Evolutionary conservation across 495 filamentous ascomycete species (phyloP).

Genomic region (Xylaria acuta): DNA sequence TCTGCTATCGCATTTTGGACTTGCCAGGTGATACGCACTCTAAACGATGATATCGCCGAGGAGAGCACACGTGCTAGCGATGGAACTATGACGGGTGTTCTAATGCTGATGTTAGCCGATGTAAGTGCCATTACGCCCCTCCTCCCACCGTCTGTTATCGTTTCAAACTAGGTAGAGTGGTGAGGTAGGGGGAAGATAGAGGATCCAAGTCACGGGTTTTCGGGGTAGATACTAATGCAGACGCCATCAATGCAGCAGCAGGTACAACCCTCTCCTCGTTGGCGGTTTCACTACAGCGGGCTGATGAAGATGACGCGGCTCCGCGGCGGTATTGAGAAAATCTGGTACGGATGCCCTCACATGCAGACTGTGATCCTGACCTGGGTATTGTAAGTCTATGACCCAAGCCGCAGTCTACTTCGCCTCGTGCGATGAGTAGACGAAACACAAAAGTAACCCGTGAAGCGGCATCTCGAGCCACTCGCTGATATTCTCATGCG

Average conservation of each 20-base stretch:
- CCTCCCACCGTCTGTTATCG: background rate
- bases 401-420: background rate
- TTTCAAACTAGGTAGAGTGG: background rate
- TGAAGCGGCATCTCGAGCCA: background rate
- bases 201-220: background rate
- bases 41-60: constrained; percentile 32
- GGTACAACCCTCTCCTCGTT: constrained; percentile 28
- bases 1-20: constrained; percentile 21
- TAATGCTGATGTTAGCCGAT: constrained; percentile 33
- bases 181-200: background rate
- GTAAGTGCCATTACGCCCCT: constrained; percentile 26
- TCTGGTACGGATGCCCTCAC: constrained; percentile 29
- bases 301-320: constrained; percentile 30
- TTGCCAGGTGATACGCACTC: constrained; percentile 28
- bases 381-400: constrained; percentile 24
- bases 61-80: constrained; percentile 27
- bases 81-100: constrained; percentile 32
- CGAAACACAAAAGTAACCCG: background rate
- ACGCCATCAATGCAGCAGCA: constrained; percentile 26
- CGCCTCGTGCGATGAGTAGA: background rate
- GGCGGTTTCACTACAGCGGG: constrained; percentile 30
- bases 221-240: constrained; percentile 3
- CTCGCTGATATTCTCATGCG: background rate
- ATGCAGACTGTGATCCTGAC: constrained; percentile 15
- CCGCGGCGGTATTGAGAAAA: constrained; percentile 14